Evolutionary conservation across 805 yeast genomes (phyloP).

Genomic region (Kluyveromyces nonfermentans): DNA sequence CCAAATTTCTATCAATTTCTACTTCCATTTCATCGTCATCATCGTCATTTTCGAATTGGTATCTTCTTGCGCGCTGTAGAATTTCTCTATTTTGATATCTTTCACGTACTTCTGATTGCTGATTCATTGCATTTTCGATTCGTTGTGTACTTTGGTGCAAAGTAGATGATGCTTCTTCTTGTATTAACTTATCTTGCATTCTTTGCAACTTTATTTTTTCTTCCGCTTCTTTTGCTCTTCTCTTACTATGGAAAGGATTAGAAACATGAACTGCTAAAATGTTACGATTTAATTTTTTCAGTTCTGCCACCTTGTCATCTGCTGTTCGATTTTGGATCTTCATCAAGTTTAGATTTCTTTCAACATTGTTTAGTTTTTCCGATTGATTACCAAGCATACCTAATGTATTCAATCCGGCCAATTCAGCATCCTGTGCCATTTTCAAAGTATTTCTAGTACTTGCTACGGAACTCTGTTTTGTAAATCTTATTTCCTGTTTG

Average conservation of each 20-base stretch:
- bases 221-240: conserved; percentile 67
- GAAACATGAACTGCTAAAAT: conserved; percentile 70
- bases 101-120: conserved; percentile 23
- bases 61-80: conserved; percentile 48
- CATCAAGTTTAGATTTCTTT: conserved; percentile 65
- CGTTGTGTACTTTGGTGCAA: conserved; percentile 61
- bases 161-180: conserved; percentile 50
- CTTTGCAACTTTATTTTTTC: conserved; percentile 53
- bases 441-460: conserved; percentile 76
- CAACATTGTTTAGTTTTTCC: conserved; percentile 73
- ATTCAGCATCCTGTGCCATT: conserved; percentile 63
- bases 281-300: conserved; percentile 70
- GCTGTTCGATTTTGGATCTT: conserved; percentile 76
- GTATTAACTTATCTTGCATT: conserved; percentile 49
- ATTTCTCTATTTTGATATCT: conserved; percentile 32
- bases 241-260: conserved; percentile 83
- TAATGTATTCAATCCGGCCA: conserved; percentile 68
- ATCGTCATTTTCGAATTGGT: conserved; percentile 79
- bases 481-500: conserved; percentile 70
- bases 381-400: conserved; percentile 94
- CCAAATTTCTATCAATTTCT: conserved; percentile 76
- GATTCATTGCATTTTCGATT: conserved; percentile 49
- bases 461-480: conserved; percentile 79
- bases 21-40: conserved; percentile 91
- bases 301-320: conserved; percentile 70